Base-by-base conservation (phyloP, 805 yeast species). In the Zygotorulaspora florentina region DNA sequence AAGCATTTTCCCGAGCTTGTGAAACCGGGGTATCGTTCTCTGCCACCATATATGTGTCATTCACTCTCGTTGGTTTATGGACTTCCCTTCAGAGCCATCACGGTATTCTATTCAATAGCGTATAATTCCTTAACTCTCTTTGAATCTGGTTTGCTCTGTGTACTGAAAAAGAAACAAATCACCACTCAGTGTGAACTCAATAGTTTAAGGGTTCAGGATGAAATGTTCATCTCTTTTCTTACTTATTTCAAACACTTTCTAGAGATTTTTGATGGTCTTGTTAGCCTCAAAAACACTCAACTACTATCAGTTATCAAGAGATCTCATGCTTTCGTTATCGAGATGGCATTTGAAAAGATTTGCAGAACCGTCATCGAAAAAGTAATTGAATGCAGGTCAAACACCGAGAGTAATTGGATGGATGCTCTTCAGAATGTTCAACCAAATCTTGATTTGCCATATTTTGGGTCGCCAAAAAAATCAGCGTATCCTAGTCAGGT, bases 41-140 rank as follows among this genome's bases (percentile, higher is more conserved):
- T 58, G 2, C 37, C 67, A 0, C 67, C 67, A 9, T 54, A 51
- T 35, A 15, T 58, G 16, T 39, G 47, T 8, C 35, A 43, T 7
- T 44, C 49, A 10, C 28, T 52, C 6, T 39, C 53, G 1, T 18
- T 42, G 9, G 27, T 47, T 12, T 26, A 40, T 20, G 29, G 43
- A 11, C 13, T 53, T 5, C 37, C 48, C 12, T 23, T 43, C 2
- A 41, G 62, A 30, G 30, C 54, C 12, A 20, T 46, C 31, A 35
- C 44, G 8, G 48, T 45, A 27, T 48, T 53, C 27, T 54, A 55
- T 43, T 42, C 42, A 10, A 33, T 54, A 18, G 45, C 51, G 18
- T 45, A 47, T 35, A 29, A 35, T 23, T 53, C 53, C 35, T 33
- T 55, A 36, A 43, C 55, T 10, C 35, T 45, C 10, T 50, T 54